phyloP scores from a whole-genome alignment of 768 basidiomycete genomes.

The Mycena rebaudengoi region DNA sequence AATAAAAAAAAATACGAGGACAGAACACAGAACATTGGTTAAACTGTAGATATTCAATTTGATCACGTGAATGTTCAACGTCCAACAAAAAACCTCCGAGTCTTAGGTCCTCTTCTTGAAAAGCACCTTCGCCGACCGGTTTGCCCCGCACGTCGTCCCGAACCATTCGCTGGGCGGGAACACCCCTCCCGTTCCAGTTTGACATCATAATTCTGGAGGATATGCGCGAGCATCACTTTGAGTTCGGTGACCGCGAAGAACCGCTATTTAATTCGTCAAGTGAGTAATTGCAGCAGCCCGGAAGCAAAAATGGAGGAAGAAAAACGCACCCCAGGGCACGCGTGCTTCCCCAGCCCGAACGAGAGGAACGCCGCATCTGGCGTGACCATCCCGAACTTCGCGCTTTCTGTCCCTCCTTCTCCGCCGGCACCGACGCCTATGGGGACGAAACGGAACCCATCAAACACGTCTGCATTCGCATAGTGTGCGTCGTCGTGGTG shows the following conservation, averaged over 20 bases:
- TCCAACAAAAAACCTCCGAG: too few species aligned
- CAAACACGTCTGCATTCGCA: slow-evolving; percentile 38
- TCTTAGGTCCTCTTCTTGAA: too few species aligned
- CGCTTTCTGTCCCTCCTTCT: too few species aligned
- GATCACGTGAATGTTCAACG: too few species aligned
- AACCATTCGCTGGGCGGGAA: too few species aligned
- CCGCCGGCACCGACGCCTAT: slow-evolving; percentile 36
- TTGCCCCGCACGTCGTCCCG: too few species aligned
- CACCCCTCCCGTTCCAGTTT: too few species aligned
- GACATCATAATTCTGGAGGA: not conserved
- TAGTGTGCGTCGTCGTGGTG: slow-evolving; percentile 34
- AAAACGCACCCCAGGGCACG: slow-evolving; percentile 12
- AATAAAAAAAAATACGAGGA: too few species aligned
- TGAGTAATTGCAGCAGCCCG: not conserved
- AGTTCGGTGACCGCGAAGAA: not conserved
- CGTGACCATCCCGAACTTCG: slow-evolving; percentile 43
- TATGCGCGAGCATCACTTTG: not conserved
- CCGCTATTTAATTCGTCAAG: slow-evolving; percentile 41
- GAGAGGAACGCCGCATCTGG: slow-evolving; percentile 40
- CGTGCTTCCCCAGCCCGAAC: slow-evolving; percentile 22
- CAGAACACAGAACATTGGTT: too few species aligned
- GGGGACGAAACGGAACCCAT: slow-evolving; percentile 53
- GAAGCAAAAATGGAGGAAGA: not conserved
- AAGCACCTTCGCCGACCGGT: too few species aligned
- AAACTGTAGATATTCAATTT: too few species aligned